Evolutionary conservation across 345 rosid genomes (phyloP).

Genomic region (Physaria fendleri): DNA sequence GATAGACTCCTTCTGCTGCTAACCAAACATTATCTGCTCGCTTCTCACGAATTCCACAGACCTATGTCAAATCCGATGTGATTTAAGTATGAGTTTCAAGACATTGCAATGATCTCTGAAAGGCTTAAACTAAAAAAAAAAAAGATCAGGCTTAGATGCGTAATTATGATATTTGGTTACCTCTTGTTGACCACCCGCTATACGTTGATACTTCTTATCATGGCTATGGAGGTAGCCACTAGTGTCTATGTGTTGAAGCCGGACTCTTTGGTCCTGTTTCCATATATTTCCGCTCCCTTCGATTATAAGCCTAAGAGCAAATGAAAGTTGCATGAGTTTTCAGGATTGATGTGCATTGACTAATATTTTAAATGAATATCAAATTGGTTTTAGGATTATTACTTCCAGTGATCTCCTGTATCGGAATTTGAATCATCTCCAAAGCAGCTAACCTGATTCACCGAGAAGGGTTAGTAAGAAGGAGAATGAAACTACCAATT

Average conservation of each 20-base stretch:
- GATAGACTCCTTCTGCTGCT: slow-evolving; percentile 96
- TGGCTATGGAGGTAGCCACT: slow-evolving; percentile 93
- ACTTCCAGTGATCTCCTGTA: slow-evolving; percentile 98
- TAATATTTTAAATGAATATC: background rate
- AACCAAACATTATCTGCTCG: slow-evolving; percentile 83
- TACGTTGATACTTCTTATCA: slow-evolving; percentile 90
- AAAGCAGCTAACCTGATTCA: slow-evolving; percentile 93
- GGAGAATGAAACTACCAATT: background rate
- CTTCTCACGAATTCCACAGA: slow-evolving; percentile 83
- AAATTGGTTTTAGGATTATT: slow-evolving; percentile 20
- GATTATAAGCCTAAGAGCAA: slow-evolving; percentile 52
- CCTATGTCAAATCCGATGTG: slow-evolving; percentile 53
- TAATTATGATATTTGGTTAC: slow-evolving; percentile 33
- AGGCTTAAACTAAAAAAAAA: no score
- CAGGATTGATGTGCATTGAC: background rate
- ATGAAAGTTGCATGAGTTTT: slow-evolving; percentile 2
- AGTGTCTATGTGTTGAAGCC: slow-evolving; percentile 96
- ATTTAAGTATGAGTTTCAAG: background rate
- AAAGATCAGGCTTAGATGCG: no score
- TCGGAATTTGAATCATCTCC: slow-evolving; percentile 91
- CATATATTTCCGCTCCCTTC: slow-evolving; percentile 94
- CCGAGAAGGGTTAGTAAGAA: background rate
- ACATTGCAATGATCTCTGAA: background rate
- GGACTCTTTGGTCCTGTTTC: slow-evolving; percentile 82
- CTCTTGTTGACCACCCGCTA: slow-evolving; percentile 99